These are phyloP conservation scores for Cerrena zonata DNA, from an alignment of 1,284 basidiomycete species.

Conservation along the genomic window DNA sequence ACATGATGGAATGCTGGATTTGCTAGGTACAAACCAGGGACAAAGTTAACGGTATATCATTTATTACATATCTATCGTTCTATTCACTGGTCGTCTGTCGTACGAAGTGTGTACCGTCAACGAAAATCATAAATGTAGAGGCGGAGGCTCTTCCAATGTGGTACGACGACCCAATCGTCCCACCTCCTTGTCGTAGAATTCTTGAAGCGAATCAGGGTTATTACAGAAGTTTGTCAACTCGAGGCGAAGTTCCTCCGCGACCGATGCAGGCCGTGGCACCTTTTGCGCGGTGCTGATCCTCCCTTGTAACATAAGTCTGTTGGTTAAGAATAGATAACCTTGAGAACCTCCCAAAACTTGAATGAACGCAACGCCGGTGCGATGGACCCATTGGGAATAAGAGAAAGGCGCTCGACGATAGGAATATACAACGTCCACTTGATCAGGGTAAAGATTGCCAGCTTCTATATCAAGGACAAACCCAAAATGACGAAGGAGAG, in stretches of 20 bases:
- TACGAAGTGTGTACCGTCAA: too few species aligned
- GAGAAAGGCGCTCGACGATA: constrained; percentile 75
- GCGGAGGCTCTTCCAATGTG: constrained; percentile 54
- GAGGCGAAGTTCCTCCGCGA: constrained; percentile 56
- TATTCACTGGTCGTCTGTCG: too few species aligned
- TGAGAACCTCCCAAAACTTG: constrained; percentile 75
- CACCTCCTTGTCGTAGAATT: constrained; percentile 72
- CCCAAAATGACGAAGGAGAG: constrained; percentile 68
- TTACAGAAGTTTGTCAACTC: constrained; percentile 63
- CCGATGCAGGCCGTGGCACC: constrained; percentile 40
- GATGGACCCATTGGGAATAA: constrained; percentile 86
- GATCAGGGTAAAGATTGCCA: constrained; percentile 65
- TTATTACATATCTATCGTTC: too few species aligned
- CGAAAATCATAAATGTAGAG: constrained; percentile 26
- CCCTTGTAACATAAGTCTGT: constrained; percentile 70
- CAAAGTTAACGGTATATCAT: too few species aligned
- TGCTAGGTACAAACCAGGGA: too few species aligned
- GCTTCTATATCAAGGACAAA: constrained; percentile 88
- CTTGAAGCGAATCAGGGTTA: constrained; percentile 46
- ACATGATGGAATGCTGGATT: too few species aligned
- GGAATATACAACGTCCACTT: constrained; percentile 82
- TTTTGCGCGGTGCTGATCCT: constrained; percentile 52
- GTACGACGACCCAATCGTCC: constrained; percentile 41
- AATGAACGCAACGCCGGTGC: constrained; percentile 79
- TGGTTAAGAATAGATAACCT: constrained; percentile 84